These are phyloP conservation scores for Candida maesae DNA, from an alignment of 805 yeast species.

Conservation along the genomic window DNA sequence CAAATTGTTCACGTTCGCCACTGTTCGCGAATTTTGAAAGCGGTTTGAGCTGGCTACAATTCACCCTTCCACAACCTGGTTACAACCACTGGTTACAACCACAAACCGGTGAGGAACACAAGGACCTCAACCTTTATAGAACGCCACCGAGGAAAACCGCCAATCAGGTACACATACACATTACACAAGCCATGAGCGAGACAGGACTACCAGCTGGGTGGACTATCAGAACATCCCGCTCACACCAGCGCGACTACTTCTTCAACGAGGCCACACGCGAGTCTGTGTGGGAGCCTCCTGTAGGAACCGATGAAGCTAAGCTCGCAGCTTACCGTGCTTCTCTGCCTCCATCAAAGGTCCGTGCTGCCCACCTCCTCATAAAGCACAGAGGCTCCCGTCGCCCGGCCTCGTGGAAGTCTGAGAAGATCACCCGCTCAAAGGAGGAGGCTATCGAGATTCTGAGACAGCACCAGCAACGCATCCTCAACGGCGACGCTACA, in stretches of 20 bases:
- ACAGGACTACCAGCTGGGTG: slow-evolving; percentile 88
- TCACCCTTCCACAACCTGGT: no score
- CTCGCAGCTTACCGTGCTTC: slow-evolving; percentile 52
- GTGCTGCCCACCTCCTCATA: slow-evolving; percentile 77
- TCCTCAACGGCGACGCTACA: slow-evolving; percentile 59
- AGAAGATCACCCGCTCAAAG: slow-evolving; percentile 69
- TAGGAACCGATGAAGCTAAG: slow-evolving; percentile 63
- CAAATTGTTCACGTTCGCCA: no score
- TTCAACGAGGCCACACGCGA: slow-evolving; percentile 64
- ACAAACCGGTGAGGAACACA: no score
- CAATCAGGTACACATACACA: not conserved
- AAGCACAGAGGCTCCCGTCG: slow-evolving; percentile 83
- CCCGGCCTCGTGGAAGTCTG: slow-evolving; percentile 88
- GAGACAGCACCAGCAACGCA: slow-evolving; percentile 51
- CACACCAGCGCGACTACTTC: slow-evolving; percentile 82
- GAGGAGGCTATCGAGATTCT: slow-evolving; percentile 77
- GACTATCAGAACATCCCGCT: slow-evolving; percentile 74
- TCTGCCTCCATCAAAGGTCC: slow-evolving; percentile 58
- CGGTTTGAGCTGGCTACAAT: no score
- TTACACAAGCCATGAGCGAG: not conserved
- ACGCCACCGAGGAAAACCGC: no score
- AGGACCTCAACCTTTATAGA: no score
- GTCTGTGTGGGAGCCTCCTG: slow-evolving; percentile 91
- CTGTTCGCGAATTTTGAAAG: no score
- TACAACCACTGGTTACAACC: no score